A percentile compares a stretch with the other conserved stretches of the same genome.
These are phyloP conservation scores for Lachnellula cervina DNA, from an alignment of 2,329 filamentous ascomycete genomes.

Conservation along the genomic window DNA sequence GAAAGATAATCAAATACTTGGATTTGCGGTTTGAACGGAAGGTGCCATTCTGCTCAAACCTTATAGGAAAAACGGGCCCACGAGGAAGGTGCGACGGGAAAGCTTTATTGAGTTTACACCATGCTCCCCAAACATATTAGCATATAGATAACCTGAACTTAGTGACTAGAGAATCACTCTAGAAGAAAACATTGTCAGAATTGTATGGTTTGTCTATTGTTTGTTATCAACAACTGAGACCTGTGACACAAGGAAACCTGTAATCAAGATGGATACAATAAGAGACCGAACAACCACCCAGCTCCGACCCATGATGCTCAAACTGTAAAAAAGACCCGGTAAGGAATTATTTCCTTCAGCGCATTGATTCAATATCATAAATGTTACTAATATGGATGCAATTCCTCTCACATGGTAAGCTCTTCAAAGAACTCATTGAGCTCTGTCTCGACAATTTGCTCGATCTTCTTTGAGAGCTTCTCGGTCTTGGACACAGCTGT, in stretches of 20 bases:
- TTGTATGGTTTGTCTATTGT: conserved; percentile 20
- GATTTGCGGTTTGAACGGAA: neutral
- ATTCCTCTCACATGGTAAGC: conserved; percentile 22
- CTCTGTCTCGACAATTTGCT: conserved; percentile 57
- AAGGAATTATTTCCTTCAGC: conserved; percentile 12
- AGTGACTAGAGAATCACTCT: neutral
- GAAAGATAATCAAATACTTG: neutral
- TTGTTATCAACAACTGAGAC: conserved; percentile 13
- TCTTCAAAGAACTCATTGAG: conserved; percentile 56
- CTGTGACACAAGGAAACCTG: conserved; percentile 25
- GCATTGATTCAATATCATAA: conserved; percentile 18
- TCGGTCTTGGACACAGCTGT: conserved; percentile 51
- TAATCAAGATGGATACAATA: conserved; percentile 30
- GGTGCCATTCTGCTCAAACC: neutral
- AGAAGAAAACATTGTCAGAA: conserved; percentile 6
- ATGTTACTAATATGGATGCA: conserved; percentile 12
- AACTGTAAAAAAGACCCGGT: conserved; percentile 21
- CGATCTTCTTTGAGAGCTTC: conserved; percentile 59
- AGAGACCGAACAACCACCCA: conserved; percentile 23
- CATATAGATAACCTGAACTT: neutral
- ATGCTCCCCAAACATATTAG: neutral
- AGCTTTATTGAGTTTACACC: conserved; percentile 5
- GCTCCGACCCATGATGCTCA: conserved; percentile 27
- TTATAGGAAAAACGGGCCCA: neutral
- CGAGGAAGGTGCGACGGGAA: conserved; percentile 4